phyloP scores from a whole-genome alignment of 192 early-diverging fungal genomes.

The Coemansia sp. region DNA sequence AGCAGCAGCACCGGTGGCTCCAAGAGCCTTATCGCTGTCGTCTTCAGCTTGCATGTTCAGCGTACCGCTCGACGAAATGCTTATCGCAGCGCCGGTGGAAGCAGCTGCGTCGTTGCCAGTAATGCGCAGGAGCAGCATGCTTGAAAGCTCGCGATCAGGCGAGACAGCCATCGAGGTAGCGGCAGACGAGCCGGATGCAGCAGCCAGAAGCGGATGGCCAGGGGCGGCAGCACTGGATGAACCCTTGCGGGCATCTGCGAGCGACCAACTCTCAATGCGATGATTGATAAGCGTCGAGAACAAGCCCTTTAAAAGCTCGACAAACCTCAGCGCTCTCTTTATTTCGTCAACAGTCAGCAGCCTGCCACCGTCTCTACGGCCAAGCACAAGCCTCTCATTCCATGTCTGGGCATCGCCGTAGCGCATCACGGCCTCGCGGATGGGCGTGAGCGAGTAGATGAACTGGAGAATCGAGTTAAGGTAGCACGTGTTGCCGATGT shows the following conservation, averaged over 20 bases:
- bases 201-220: slow-evolving; percentile 46
- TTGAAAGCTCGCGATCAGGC: no score
- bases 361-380: slow-evolving; percentile 38
- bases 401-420: slow-evolving; percentile 48
- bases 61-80: background rate
- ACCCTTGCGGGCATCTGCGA: slow-evolving; percentile 24
- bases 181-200: slow-evolving; percentile 58
- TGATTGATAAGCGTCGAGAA: slow-evolving; percentile 52
- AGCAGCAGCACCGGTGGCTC: background rate
- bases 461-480: slow-evolving; percentile 84
- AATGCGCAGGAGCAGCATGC: no score
- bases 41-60: background rate
- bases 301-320: slow-evolving; percentile 55
- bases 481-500: slow-evolving; percentile 91
- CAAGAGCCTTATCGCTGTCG: background rate
- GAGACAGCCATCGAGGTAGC: no score
- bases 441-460: slow-evolving; percentile 64
- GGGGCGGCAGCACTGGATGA: slow-evolving; percentile 24
- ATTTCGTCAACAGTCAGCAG: slow-evolving; percentile 28
- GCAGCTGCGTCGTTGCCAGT: background rate
- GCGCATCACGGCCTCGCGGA: slow-evolving; percentile 64
- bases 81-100: background rate
- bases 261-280: slow-evolving; percentile 33
- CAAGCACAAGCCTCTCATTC: slow-evolving; percentile 40
- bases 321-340: slow-evolving; percentile 41